Percentiles rank a stretch among this genome's conserved stretches.
Conservation (phyloP, 805 yeast genomes). For the Maudiozyma bulderi region DNA sequence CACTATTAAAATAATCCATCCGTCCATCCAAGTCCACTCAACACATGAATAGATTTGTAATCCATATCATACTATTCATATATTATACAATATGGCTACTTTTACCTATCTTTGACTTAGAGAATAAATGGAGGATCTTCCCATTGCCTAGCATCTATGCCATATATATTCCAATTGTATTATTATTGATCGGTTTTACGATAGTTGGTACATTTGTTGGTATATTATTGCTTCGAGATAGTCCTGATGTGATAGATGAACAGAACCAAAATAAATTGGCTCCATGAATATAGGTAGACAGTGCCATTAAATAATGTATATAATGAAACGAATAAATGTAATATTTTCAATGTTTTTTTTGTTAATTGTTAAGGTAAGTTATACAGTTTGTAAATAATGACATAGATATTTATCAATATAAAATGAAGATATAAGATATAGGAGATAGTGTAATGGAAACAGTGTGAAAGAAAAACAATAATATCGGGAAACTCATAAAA, state of each 20-base stretch:
- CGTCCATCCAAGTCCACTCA: not conserved
- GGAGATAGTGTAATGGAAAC: too few relatives aligned
- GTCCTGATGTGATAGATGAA: conserved; percentile 2
- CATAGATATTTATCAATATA: not conserved
- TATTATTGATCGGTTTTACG: conserved; percentile 20
- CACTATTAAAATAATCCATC: not conserved
- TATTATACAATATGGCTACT: conserved; percentile 26
- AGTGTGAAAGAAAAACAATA: too few relatives aligned
- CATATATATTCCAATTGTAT: conserved; percentile 22
- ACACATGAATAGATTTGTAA: conserved; percentile 19
- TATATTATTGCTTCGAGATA: conserved; percentile 8
- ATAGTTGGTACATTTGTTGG: conserved; percentile 25
- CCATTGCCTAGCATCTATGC: conserved; percentile 27
- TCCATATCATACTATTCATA: conserved; percentile 13
- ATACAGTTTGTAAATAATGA: not conserved
- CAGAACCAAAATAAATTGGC: not conserved
- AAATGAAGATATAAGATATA: not conserved
- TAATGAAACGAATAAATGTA: not conserved
- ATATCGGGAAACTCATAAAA: too few relatives aligned
- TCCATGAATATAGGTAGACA: not conserved
- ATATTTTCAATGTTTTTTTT: not conserved
- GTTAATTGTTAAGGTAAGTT: not conserved
- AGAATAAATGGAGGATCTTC: conserved; percentile 10
- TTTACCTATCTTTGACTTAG: conserved; percentile 25
- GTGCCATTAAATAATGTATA: not conserved